phyloP scores from a whole-genome alignment of 2,329 filamentous ascomycete species.

The Pseudocercospora ulei region DNA sequence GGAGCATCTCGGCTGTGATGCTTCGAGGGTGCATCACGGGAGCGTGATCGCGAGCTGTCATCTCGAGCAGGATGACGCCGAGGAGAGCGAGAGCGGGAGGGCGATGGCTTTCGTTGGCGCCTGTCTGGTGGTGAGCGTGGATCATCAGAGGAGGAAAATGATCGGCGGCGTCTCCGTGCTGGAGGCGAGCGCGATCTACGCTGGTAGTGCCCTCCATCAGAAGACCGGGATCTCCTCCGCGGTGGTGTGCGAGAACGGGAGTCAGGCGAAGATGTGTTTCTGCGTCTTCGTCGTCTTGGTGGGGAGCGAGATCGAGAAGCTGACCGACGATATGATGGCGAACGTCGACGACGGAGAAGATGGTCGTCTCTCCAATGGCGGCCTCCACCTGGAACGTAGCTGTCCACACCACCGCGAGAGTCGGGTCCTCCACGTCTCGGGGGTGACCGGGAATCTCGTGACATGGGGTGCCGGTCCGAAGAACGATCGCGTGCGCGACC shows the following conservation, averaged over 20 bases:
- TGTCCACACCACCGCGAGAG: conserved; percentile 45
- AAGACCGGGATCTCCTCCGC: conserved; percentile 15
- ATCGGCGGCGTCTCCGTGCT: conserved; percentile 31
- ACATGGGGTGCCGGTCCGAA: conserved; percentile 42
- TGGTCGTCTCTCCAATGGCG: conserved; percentile 33
- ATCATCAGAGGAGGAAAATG: conserved; percentile 63
- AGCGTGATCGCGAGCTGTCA: conserved; percentile 19
- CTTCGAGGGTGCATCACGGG: conserved; percentile 25
- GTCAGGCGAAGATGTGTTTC: conserved; percentile 14
- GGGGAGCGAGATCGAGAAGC: conserved; percentile 30
- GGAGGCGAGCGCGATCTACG: conserved; percentile 26
- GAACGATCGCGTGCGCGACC: conserved; percentile 39
- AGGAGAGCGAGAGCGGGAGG: conserved; percentile 15
- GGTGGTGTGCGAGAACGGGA: conserved; percentile 16
- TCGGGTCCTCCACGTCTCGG: conserved; percentile 39
- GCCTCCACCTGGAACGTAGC: conserved; percentile 46
- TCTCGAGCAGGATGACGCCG: conserved; percentile 11
- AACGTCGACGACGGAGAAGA: conserved; percentile 30
- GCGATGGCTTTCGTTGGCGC: conserved; percentile 63
- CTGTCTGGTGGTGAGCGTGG: conserved; percentile 50
- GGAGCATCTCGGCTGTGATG: conserved; percentile 12
- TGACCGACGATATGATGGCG: conserved; percentile 24
- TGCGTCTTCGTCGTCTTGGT: conserved; percentile 25
- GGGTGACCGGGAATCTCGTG: conserved; percentile 46
- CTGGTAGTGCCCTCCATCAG: conserved; percentile 14